phyloP scores from a whole-genome alignment of 768 basidiomycete species.

The Panus rudis region DNA sequence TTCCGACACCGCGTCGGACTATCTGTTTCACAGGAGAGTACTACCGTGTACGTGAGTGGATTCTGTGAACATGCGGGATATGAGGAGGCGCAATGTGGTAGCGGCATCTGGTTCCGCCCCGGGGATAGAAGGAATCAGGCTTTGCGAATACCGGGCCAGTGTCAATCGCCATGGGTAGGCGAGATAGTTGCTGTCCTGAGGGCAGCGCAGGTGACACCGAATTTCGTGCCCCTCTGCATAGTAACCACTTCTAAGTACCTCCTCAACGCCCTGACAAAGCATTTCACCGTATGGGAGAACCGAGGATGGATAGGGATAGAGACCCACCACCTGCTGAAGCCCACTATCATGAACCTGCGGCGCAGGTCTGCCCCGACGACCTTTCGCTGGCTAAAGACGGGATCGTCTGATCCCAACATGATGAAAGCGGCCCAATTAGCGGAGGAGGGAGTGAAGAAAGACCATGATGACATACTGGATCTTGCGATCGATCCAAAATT shows the following conservation, averaged over 20 bases:
- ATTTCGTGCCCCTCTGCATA: slow-evolving; percentile 1
- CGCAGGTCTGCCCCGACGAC: slow-evolving; percentile 10
- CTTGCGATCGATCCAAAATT: slow-evolving; percentile 1
- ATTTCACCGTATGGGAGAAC: slow-evolving; percentile 8
- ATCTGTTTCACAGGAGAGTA: too few species aligned
- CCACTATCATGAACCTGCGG: slow-evolving; percentile 5
- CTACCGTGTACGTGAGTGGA: slow-evolving; percentile 22
- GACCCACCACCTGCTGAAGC: slow-evolving; percentile 4
- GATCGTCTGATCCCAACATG: slow-evolving; percentile 13
- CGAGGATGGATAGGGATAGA: slow-evolving; percentile 10
- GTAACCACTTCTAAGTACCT: slow-evolving; percentile 8
- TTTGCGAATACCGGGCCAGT: too few species aligned
- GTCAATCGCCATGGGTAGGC: too few species aligned
- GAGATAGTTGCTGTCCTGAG: slow-evolving; percentile 7
- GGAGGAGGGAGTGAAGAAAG: slow-evolving; percentile 8
- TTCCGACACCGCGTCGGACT: too few species aligned
- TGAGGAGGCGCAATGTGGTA: slow-evolving; percentile 13
- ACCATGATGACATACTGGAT: slow-evolving; percentile 3
- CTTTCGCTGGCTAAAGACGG: slow-evolving; percentile 24
- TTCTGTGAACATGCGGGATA: slow-evolving; percentile 17
- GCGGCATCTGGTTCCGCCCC: slow-evolving; percentile 7
- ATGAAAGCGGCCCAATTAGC: slow-evolving; percentile 21
- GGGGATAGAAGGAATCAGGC: slow-evolving; percentile 6
- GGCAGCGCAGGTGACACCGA: background rate
- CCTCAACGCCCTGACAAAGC: slow-evolving; percentile 5